Percentiles rank a stretch among this genome's conserved stretches.
Conservation (phyloP, 2,329 filamentous ascomycete genomes). For the Verticillium nonalfalfae region DNA sequence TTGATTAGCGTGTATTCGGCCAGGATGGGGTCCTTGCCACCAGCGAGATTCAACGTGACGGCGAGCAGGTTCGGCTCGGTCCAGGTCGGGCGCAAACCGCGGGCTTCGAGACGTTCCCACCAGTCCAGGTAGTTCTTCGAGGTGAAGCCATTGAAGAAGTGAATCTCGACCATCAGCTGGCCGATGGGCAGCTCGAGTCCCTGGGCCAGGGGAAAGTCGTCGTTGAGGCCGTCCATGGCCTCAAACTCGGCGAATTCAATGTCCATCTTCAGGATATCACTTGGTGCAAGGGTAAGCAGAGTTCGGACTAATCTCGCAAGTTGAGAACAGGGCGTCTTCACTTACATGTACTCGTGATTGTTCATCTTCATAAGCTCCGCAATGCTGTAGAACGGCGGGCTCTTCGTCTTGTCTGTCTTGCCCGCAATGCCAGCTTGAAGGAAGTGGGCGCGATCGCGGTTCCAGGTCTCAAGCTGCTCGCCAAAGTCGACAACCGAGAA, state of each 20-base stretch:
- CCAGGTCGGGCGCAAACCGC: slow-evolving; percentile 16
- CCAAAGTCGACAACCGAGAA: slow-evolving; percentile 26
- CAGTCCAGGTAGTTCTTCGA: slow-evolving; percentile 12
- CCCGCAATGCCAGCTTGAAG: slow-evolving; percentile 22
- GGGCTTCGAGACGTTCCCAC: slow-evolving; percentile 16
- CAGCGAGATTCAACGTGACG: slow-evolving; percentile 9
- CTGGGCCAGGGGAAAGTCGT: slow-evolving; percentile 11
- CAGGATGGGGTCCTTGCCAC: slow-evolving; percentile 9
- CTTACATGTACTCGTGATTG: slow-evolving; percentile 26
- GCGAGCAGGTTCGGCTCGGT: slow-evolving; percentile 16
- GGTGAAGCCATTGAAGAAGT: slow-evolving; percentile 7
- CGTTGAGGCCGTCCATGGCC: slow-evolving; percentile 18
- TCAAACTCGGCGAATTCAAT: slow-evolving; percentile 29
- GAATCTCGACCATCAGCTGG: slow-evolving; percentile 14
- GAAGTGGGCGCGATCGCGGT: slow-evolving; percentile 22
- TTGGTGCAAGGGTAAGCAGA: neutral
- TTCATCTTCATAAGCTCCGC: slow-evolving; percentile 28
- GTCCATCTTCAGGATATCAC: slow-evolving; percentile 33
- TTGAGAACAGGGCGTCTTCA: neutral
- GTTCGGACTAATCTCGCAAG: neutral
- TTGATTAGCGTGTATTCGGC: slow-evolving; percentile 18
- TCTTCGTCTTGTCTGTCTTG: slow-evolving; percentile 15
- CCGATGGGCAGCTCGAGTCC: slow-evolving; percentile 11
- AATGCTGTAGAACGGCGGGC: slow-evolving; percentile 25
- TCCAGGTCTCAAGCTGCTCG: slow-evolving; percentile 15